Evolutionary conservation across 345 rosid species (phyloP), one percentile per base, ranked within the genome.

Genomic region (Eucalyptus sp.): DNA sequence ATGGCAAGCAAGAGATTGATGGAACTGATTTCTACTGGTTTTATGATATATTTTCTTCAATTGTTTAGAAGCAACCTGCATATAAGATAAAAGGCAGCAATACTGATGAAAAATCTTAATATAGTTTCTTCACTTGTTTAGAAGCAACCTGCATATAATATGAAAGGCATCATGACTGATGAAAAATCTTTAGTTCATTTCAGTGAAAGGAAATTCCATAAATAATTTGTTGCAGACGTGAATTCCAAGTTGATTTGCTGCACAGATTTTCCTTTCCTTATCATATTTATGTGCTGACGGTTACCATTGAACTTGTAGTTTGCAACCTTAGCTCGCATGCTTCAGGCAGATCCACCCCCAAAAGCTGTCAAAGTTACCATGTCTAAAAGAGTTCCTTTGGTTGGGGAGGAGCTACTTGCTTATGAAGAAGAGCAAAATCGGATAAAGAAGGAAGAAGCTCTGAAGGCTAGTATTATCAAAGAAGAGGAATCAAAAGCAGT

Each of bases 321-420:
- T 93, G 99, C 98, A 64, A 94, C 99, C 22, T 90, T 98, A 93
- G 98, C 99, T 90, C 99, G 99, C 87, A 95, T 94, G 96, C 99
- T 98, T 86, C 99, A 98, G 96, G 96, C 99, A 89, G 94, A 97
- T 93, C 99, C 99, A 90, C 99, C 99, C 90, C 99, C 99, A 86
- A 98, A 96, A 92, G 96, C 97, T 91, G 99, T 97, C 87, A 98
- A 98, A 95, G 97, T 98, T 86, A 96, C 93, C 86, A 93, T 98
- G 94, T 98, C 99, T 88, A 94, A 90, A 94, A 97, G 99, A 95
- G 93, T 97, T 94, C 99, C 98, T 92, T 93, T 98, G 94, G 96
- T 94, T 91, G 99, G 99, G 90, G 99, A 97, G 90, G 99, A 98
- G 95, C 91, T 98, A 90, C 92, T 95, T 93, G 99, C 98, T 71